Conservation (phyloP, 208 protist species). For the Trypanosoma mega region DNA sequence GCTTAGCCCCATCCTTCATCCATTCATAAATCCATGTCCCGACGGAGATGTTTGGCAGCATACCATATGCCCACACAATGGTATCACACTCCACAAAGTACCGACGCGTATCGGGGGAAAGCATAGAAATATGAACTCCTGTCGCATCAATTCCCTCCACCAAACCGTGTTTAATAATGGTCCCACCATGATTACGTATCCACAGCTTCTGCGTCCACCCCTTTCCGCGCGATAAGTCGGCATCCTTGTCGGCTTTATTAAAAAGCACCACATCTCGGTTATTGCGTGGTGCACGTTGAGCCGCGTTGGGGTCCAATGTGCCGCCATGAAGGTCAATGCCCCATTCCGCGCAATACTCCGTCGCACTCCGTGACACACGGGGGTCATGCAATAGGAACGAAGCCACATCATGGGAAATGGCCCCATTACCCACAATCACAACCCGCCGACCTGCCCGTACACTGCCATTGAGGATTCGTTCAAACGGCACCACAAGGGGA, state of each 20-base stretch:
- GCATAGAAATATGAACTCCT: conserved; percentile 64
- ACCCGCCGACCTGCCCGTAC: conserved; percentile 76
- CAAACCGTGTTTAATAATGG: conserved; percentile 62
- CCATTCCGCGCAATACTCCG: conserved; percentile 79
- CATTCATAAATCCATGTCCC: conserved; percentile 88
- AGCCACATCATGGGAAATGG: conserved; percentile 82
- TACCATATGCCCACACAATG: conserved; percentile 80
- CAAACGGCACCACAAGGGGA: conserved; percentile 66
- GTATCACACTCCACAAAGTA: conserved; percentile 81
- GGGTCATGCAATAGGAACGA: conserved; percentile 85
- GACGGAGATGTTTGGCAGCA: conserved; percentile 77
- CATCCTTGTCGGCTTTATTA: conserved; percentile 76
- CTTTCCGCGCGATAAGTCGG: conserved; percentile 71
- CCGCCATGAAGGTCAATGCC: conserved; percentile 79
- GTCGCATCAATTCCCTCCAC: conserved; percentile 65
- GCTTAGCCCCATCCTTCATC: conserved; percentile 82
- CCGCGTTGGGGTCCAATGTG: conserved; percentile 25
- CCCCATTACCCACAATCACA: conserved; percentile 81
- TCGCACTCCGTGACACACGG: conserved; percentile 64
- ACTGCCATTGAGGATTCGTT: conserved; percentile 76
- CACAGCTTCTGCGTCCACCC: conserved; percentile 87
- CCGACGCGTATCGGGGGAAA: conserved; percentile 41
- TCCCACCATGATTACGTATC: conserved; percentile 69
- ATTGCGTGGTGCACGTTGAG: conserved; percentile 52
- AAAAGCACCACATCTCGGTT: conserved; percentile 80